Evolutionary conservation across 371 early-diverging fungal genomes (phyloP), one percentile per base, ranked within the genome.

Genomic region (Mortierella sp.): DNA sequence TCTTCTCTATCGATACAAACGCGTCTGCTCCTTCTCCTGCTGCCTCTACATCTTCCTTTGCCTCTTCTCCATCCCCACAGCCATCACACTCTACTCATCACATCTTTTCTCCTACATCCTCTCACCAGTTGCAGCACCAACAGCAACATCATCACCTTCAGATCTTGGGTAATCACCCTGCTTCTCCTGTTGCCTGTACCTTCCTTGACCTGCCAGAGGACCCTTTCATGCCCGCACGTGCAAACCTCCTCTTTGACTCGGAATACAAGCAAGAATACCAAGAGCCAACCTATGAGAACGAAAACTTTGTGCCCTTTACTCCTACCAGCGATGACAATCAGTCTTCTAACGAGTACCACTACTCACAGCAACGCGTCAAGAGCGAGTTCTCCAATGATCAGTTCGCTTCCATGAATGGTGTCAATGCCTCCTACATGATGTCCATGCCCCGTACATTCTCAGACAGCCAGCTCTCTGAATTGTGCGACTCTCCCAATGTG

Each of bases 131-230:
- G 15, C n/a, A n/a, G n/a, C 67, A 59, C 13, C 69, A 70, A 29
- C 54, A 68, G 29, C 67, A 64, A 15, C 72, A 78, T 22, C 69
- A 80, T 64, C 75, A 75, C 40, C 67, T 80, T n/a, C 81, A 75
- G 40, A 80, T 80, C 72, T 64, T 75, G 15, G 81, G 81, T 12
- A 67, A 80, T 64, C 81, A 80, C 47, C 71, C 75, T 28, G 75
- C 61, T 9, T 80, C 81, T 17, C 75, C 81, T 2, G 80, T 73
- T 29, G 54, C 47, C 43, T 66, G 72, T 54, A 73, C 74, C n/a
- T 79, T 74, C 58, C 70, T 79, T 26, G 80, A 79, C 13, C 58
- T 79, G 42, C 74, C 74, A 12, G 80, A 70, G 28, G 80, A 79
- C 29, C 70, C 80, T 6, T 79, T 79, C 61, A 79, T 72, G 75